Conservation (phyloP, 1,139 yeast genomes). For the Candida glucosophila region DNA sequence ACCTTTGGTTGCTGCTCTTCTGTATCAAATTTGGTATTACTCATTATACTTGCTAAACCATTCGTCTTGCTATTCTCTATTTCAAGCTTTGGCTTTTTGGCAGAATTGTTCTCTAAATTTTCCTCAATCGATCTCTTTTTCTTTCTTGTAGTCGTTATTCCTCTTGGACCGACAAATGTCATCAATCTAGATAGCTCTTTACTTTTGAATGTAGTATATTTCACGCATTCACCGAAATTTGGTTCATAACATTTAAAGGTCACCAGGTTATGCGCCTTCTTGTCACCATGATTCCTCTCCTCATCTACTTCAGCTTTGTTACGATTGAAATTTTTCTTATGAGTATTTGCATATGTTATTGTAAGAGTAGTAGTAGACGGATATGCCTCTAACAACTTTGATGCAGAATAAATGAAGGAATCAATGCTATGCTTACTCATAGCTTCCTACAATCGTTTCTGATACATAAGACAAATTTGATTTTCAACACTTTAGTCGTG, state of each 20-base stretch:
- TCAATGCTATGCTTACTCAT: constrained; percentile 14
- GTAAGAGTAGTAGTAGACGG: constrained; percentile 32
- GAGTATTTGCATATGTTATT: constrained; percentile 27
- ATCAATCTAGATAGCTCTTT: constrained; percentile 76
- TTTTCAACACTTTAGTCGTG: too few species aligned
- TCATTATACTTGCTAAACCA: constrained; percentile 36
- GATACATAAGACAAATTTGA: too few species aligned
- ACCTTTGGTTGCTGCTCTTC: too few species aligned
- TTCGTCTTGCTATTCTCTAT: constrained; percentile 12
- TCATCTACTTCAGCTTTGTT: constrained; percentile 13
- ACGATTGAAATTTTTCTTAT: constrained; percentile 17
- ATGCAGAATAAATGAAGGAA: constrained; percentile 25
- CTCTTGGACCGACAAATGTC: constrained; percentile 81
- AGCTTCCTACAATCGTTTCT: too few species aligned
- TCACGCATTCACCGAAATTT: constrained; percentile 57
- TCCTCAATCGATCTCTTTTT: constrained; percentile 6
- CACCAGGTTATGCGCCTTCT: constrained; percentile 29
- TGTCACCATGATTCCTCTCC: constrained; percentile 8
- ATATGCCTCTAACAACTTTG: constrained; percentile 26
- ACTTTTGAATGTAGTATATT: constrained; percentile 50
- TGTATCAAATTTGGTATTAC: constrained; percentile 28
- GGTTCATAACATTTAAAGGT: constrained; percentile 70
- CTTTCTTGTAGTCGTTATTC: constrained; percentile 37
- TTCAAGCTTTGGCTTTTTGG: constrained; percentile 5
- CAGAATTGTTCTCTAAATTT: constrained; percentile 3